Evolutionary conservation across 345 rosid genomes (phyloP), one percentile per base, ranked within the genome.

Genomic region (Eucalyptus coolabah): DNA sequence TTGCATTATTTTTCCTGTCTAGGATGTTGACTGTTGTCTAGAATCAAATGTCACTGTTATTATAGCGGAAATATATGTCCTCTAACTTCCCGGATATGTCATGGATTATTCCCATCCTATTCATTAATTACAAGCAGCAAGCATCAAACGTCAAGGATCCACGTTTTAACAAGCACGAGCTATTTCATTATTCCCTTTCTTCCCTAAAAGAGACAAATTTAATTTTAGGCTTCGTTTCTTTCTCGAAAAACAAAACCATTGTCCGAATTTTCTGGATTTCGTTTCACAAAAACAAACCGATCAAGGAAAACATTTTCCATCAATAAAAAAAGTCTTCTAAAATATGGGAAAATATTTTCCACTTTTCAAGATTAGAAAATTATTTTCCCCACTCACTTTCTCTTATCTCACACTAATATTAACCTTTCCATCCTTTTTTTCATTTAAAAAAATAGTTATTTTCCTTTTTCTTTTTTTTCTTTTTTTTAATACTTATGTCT

Each of bases 261-360:
- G 24, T 53, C 2, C 1, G 4, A 11, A 53, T 53, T 53, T 53
- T 53, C 11, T 53, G 0, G 59, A 8, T 8, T 53, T 8, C 5
- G 0, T 0, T 53, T 53, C 24, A 53, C 24, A 19, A 53, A 53
- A 7, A 53, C 24, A 19, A 53, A 53, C 59, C 0, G 0, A 53
- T 53, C 0, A 8, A 1, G 26, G 11, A 53, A 53, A 53, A 53
- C 24, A 53, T 19, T 19, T 53, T 53, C 0, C 24, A 53, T 19
- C 24, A 53, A 53, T 53, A 0, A 53, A 53, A 53, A 53, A 53
- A 19, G 24, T 19, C 24, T 53, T 53, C 24, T 53, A 53, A 53
- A 53, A 8, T 53, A 53, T 53, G 9, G 1, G 24, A 53, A 19
- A 53, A 19, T 53, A 53, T 53, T 53, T 53, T 53, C 11, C 26